Evolutionary conservation across 2,329 filamentous ascomycete species (phyloP), one percentile per base, ranked within the genome.

Genomic region (Epichloe aotearoae): DNA sequence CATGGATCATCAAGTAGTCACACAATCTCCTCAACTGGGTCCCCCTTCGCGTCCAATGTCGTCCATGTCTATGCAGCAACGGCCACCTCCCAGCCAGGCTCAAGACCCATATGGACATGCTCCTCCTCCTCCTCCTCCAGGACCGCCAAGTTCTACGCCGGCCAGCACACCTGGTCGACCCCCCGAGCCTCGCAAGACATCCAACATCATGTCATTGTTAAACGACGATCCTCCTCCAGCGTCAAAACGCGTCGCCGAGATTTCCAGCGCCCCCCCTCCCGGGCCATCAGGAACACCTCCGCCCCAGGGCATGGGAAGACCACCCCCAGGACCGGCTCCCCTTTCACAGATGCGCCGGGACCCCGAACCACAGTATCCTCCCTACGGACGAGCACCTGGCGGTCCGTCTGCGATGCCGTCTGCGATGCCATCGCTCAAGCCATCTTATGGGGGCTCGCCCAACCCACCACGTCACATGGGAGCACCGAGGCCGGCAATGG

Each of bases 191-290:
- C 71, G 75, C n/a, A 83, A 82, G 66, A 80, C 74, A 7, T 82
- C 79, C 14, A 83, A 69, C 55, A 73, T 84, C 54, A 80, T 82
- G 73, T 77, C 78, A 0, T 63, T 84, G 53, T 68, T 84, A 3
- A 82, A 82, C 56, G 77, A 82, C 54, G 80, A 82, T 49, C 71
- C 74, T 7, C 67, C 67, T 3, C 66, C 71, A 5, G 66, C 73
- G 6, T 71, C 71, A n/a, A 79, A 79, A 62, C 70, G 76, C 34
- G 66, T 79, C 33, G 65, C 54, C 40, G 76, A 79, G 50, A 68
- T 79, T 10, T 66, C 70, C 11, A 59, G 60, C 48, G 59, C 59
- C 66, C 11, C 55, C 11, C 55, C 65, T 40, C 23, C 23, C 23
- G 61, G 67, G n/a, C 72, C 73, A 20, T 73, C 75, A 10, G 59